Conservation (phyloP, 2,329 filamentous ascomycete species). For the Fusarium sp. region DNA sequence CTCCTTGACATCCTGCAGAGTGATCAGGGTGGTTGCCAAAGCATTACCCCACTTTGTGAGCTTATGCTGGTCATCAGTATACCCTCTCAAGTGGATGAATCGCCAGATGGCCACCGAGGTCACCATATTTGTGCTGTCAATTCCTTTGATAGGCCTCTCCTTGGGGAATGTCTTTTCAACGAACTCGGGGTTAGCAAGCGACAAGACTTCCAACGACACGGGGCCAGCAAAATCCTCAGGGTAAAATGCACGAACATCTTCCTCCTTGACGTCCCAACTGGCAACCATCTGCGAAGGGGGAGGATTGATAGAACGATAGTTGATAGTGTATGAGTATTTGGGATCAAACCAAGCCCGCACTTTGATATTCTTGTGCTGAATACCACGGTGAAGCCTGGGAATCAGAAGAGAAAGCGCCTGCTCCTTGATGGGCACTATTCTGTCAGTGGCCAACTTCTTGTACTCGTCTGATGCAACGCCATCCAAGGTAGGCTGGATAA, state of each 20-base stretch:
- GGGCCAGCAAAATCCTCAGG: conserved; percentile 56
- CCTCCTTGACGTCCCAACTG: conserved; percentile 80
- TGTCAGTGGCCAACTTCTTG: conserved; percentile 78
- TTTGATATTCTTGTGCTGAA: conserved; percentile 81
- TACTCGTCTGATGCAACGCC: conserved; percentile 85
- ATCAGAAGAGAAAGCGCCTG: conserved; percentile 83
- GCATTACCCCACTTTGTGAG: conserved; percentile 88
- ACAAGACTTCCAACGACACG: conserved; percentile 70
- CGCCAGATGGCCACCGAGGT: conserved; percentile 83
- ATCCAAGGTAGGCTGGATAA: conserved; percentile 86
- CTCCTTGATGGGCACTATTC: conserved; percentile 80
- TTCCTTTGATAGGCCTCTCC: conserved; percentile 69
- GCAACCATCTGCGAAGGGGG: conserved; percentile 61
- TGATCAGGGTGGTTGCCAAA: conserved; percentile 75
- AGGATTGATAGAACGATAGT: conserved; percentile 64
- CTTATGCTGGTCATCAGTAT: conserved; percentile 81
- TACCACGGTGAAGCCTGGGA: conserved; percentile 83
- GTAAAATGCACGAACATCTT: conserved; percentile 62
- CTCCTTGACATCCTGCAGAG: conserved; percentile 66
- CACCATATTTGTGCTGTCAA: conserved; percentile 74
- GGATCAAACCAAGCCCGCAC: conserved; percentile 88
- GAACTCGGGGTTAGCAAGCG: conserved; percentile 77
- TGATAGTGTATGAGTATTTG: conserved; percentile 75
- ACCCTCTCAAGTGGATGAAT: conserved; percentile 89
- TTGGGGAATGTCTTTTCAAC: conserved; percentile 74